phyloP scores from a whole-genome alignment of 805 yeast species.

The Spathaspora arborariae region DNA sequence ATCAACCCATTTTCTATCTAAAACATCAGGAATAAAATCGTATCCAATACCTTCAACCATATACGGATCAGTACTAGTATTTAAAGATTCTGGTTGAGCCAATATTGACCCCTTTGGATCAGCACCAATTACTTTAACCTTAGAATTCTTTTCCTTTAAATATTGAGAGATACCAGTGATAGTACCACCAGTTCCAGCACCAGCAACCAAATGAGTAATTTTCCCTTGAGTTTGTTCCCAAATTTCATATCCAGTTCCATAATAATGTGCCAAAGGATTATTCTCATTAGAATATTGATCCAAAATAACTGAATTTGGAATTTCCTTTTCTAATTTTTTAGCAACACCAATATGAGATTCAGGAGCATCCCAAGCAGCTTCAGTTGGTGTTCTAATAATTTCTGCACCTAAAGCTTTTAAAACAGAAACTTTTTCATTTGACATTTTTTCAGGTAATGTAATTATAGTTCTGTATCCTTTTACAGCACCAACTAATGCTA shows the following conservation, averaged over 20 bases:
- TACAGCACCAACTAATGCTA: constrained; percentile 83
- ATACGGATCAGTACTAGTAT: constrained; percentile 54
- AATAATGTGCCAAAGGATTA: constrained; percentile 82
- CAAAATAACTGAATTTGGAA: constrained; percentile 78
- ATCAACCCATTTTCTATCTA: constrained; percentile 63
- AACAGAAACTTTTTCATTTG: constrained; percentile 84
- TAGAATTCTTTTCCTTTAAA: constrained; percentile 66
- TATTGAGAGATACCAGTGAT: constrained; percentile 85
- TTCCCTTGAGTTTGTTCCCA: constrained; percentile 76
- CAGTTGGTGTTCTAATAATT: constrained; percentile 86
- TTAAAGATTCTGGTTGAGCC: constrained; percentile 73
- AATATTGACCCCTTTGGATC: constrained; percentile 86
- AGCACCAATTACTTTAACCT: constrained; percentile 67
- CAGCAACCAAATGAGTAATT: constrained; percentile 74
- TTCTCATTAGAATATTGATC: constrained; percentile 78
- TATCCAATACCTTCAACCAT: constrained; percentile 91
- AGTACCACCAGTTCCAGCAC: constrained; percentile 97
- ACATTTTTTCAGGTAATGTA: constrained; percentile 89
- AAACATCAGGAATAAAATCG: constrained; percentile 81
- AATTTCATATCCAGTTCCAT: constrained; percentile 81
- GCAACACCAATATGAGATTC: constrained; percentile 92
- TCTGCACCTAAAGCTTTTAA: constrained; percentile 88
- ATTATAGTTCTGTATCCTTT: constrained; percentile 83
- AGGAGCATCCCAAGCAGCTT: constrained; percentile 91
- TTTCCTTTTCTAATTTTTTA: constrained; percentile 70